Evolutionary conservation across 441 rosid genomes (phyloP).

Genomic region (Erysimum pusillum): DNA sequence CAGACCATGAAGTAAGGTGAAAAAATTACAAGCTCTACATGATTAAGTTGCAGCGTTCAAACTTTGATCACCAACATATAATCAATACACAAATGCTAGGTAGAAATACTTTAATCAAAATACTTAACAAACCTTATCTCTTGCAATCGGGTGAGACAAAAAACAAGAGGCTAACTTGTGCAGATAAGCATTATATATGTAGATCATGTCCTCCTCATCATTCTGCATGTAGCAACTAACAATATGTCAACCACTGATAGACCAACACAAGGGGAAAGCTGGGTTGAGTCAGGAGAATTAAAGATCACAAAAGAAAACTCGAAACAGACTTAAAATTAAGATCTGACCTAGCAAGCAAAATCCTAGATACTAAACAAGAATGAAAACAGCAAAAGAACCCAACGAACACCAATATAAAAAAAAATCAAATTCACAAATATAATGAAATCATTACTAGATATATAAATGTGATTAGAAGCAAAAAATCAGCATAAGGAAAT

Average conservation of each 20-base stretch:
- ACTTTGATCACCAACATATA: constrained; percentile 16
- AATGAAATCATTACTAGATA: neutral
- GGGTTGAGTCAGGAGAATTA: constrained; percentile 21
- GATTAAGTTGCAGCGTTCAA: constrained; percentile 11
- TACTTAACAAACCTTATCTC: constrained; percentile 81
- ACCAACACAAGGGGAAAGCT: constrained; percentile 1
- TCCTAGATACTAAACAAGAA: constrained; percentile 22
- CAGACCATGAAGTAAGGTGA: constrained; percentile 16
- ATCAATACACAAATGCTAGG: constrained; percentile 21
- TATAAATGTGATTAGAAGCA: constrained; percentile 10
- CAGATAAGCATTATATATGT: constrained; percentile 91
- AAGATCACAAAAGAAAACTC: constrained; percentile 20
- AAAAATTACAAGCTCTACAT: constrained; percentile 15
- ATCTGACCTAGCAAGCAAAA: constrained; percentile 19
- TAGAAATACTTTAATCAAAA: neutral
- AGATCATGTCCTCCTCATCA: constrained; percentile 93
- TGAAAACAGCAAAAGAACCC: constrained; percentile 4
- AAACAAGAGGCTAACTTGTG: constrained; percentile 95
- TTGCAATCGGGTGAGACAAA: constrained; percentile 87
- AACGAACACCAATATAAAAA: neutral
- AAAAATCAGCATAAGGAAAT: constrained; percentile 20
- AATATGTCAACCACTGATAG: constrained; percentile 33
- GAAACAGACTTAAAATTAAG: neutral
- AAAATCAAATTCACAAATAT: constrained; percentile 16
- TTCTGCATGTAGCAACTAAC: constrained; percentile 68